Percentiles rank a stretch among this genome's conserved stretches.
phyloP scores from a whole-genome alignment of 1,284 basidiomycete genomes.

The Ganoderma boninense region DNA sequence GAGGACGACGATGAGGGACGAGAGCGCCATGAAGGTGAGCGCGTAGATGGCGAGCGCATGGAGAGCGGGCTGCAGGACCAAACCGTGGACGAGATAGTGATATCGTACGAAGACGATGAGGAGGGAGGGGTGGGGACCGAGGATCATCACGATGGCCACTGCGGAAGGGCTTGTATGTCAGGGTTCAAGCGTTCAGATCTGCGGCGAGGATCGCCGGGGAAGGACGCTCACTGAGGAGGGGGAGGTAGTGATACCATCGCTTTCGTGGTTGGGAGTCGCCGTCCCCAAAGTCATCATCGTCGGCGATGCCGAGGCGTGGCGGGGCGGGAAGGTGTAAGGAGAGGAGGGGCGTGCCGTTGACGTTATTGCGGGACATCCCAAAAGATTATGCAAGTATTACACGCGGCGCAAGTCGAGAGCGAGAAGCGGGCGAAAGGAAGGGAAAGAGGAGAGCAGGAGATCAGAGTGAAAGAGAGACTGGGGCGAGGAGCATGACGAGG shows the following conservation, averaged over 20 bases:
- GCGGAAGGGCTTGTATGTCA: constrained; percentile 12
- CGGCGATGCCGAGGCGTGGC: constrained; percentile 24
- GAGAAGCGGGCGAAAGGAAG: background rate
- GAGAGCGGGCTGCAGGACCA: constrained; percentile 53
- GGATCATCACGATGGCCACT: constrained; percentile 67
- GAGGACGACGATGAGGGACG: constrained; percentile 75
- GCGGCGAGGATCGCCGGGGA: background rate
- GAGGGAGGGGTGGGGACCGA: constrained; percentile 78
- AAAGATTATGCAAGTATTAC: background rate
- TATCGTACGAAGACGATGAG: constrained; percentile 72
- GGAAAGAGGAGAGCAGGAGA: background rate
- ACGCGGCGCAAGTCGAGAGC: constrained; percentile 1
- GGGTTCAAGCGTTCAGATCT: background rate
- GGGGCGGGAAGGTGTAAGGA: constrained; percentile 27
- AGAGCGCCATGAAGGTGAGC: constrained; percentile 71
- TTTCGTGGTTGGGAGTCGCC: constrained; percentile 53
- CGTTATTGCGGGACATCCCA: constrained; percentile 6
- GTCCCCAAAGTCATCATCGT: constrained; percentile 44
- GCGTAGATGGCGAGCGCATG: constrained; percentile 68
- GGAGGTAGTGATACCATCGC: constrained; percentile 66
- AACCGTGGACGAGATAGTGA: constrained; percentile 62
- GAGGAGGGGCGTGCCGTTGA: constrained; percentile 22
- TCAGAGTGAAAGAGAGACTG: background rate
- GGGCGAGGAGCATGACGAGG: background rate
- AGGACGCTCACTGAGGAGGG: constrained; percentile 56